phyloP scores from a whole-genome alignment of 495 filamentous ascomycete species.

The Sporormia fimetaria region DNA sequence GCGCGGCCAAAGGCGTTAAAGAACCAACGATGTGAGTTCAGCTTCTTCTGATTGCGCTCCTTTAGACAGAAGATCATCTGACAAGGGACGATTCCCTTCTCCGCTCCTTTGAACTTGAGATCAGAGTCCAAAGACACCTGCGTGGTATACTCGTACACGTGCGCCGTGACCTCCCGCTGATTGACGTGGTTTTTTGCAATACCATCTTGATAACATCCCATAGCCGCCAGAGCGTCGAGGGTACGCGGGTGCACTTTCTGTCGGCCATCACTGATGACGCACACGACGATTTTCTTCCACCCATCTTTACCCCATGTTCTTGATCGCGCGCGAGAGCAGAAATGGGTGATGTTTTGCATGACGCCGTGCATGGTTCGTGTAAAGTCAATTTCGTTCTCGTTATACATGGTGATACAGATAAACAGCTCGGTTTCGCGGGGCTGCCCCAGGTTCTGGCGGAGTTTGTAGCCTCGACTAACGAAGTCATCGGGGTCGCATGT shows the following conservation, averaged over 20 bases:
- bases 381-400: constrained; percentile 93
- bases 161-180: constrained; percentile 67
- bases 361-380: constrained; percentile 98
- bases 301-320: constrained; percentile 94
- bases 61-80: constrained; percentile 99
- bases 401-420: constrained; percentile 99
- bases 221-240: constrained; percentile 86
- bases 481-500: constrained; percentile 98
- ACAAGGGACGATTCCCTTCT: constrained; percentile 97
- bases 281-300: constrained; percentile 99
- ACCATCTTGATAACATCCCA: constrained; percentile 97
- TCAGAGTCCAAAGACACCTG: constrained; percentile 93
- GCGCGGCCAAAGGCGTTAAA: constrained; percentile 96
- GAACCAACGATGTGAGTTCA: constrained; percentile 98
- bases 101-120: constrained; percentile 95
- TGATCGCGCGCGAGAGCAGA: constrained; percentile 83
- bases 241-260: constrained; percentile 90
- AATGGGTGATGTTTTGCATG: constrained; percentile 95
- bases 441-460: constrained; percentile 88
- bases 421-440: constrained; percentile 92
- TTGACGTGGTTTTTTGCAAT: constrained; percentile 99
- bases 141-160: constrained; percentile 98
- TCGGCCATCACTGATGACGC: constrained; percentile 87
- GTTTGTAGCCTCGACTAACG: constrained; percentile 71
- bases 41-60: constrained; percentile 94